These are phyloP conservation scores for Cylindrodendrum hubeiense DNA, from an alignment of 2,329 filamentous ascomycete genomes.

Conservation along the genomic window DNA sequence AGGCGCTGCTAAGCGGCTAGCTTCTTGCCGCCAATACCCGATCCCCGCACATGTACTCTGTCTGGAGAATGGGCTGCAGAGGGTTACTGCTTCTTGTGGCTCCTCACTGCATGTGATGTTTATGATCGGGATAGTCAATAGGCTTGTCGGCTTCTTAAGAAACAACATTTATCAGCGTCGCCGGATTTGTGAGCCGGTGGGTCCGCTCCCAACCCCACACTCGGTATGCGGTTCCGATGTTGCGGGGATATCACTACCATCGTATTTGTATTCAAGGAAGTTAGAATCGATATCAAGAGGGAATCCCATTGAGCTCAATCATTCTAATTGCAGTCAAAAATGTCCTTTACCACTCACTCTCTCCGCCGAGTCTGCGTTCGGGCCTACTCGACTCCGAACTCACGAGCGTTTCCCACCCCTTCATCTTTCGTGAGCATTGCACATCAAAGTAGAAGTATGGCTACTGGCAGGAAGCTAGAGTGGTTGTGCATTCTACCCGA, in stretches of 20 bases:
- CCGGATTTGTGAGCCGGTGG: neutral
- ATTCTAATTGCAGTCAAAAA: neutral
- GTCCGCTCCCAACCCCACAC: neutral
- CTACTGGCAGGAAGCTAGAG: conserved; percentile 15
- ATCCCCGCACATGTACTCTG: too few relatives aligned
- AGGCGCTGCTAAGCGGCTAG: too few relatives aligned
- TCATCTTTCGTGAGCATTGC: neutral
- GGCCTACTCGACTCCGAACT: neutral
- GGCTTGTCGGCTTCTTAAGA: neutral
- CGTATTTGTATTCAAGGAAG: neutral
- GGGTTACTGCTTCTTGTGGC: too few relatives aligned
- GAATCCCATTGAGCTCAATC: neutral
- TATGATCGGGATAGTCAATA: too few relatives aligned
- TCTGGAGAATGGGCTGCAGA: too few relatives aligned
- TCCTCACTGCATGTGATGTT: too few relatives aligned
- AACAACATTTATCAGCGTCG: neutral
- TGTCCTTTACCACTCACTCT: neutral
- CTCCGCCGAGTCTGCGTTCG: neutral
- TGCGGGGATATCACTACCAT: neutral
- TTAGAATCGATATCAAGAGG: neutral
- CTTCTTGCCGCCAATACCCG: too few relatives aligned
- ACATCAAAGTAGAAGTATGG: conserved; percentile 5
- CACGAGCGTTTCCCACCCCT: neutral
- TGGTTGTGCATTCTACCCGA: conserved; percentile 26
- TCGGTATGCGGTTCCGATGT: neutral